Conservation (phyloP, 2,329 filamentous ascomycete species). For the Aspergillus hortae region DNA sequence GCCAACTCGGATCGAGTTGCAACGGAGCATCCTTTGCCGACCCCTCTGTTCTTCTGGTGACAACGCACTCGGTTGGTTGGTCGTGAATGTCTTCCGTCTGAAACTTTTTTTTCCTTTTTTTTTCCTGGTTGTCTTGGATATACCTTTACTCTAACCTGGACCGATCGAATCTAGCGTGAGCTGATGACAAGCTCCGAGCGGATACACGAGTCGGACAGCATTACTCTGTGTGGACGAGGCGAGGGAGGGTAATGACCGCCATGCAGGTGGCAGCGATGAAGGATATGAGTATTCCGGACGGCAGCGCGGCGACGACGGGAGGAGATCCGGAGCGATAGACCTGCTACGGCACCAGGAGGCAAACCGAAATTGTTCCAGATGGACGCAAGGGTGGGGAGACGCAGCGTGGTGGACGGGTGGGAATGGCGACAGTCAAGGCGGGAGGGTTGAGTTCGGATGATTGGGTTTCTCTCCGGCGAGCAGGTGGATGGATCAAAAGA, state of each 20-base stretch:
- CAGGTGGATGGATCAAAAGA: neutral
- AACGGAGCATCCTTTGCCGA: slow-evolving; percentile 25
- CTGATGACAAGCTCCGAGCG: slow-evolving; percentile 20
- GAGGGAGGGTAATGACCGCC: slow-evolving; percentile 15
- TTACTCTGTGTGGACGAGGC: slow-evolving; percentile 24
- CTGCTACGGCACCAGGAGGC: slow-evolving; percentile 31
- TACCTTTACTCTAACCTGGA: slow-evolving; percentile 2
- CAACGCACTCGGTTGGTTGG: neutral
- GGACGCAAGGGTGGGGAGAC: slow-evolving; percentile 8
- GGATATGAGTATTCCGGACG: slow-evolving; percentile 27
- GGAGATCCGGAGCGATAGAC: slow-evolving; percentile 21
- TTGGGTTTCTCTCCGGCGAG: neutral
- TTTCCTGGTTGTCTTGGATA: neutral
- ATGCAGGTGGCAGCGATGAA: slow-evolving; percentile 10
- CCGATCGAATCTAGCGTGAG: slow-evolving; percentile 18
- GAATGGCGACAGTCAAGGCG: slow-evolving; percentile 2
- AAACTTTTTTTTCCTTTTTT: neutral
- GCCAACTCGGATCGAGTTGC: slow-evolving; percentile 21
- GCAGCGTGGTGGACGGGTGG: slow-evolving; percentile 2
- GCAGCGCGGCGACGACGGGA: slow-evolving; percentile 19
- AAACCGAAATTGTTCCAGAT: slow-evolving; percentile 11
- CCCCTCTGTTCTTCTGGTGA: slow-evolving; percentile 9
- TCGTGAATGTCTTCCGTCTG: neutral
- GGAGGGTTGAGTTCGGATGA: neutral
- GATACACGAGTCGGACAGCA: slow-evolving; percentile 28